phyloP scores from a whole-genome alignment of 2,329 filamentous ascomycete species.

The Neurospora sp. region DNA sequence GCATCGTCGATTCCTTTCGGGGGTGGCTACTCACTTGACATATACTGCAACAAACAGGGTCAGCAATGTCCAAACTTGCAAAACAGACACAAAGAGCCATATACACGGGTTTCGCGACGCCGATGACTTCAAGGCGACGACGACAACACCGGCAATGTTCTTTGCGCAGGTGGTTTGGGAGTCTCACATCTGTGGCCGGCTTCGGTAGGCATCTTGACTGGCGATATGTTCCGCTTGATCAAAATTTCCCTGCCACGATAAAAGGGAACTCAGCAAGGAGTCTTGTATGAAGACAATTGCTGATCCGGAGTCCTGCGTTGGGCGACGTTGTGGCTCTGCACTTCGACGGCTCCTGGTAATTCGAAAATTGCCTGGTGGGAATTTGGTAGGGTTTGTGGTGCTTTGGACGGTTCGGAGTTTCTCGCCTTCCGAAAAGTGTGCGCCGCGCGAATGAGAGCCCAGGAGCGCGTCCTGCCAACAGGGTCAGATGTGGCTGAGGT shows the following conservation, averaged over 20 bases:
- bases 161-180: conserved; percentile 11
- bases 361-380: conserved; percentile 21
- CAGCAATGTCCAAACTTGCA: conserved; percentile 23
- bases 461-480: neutral
- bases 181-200: conserved; percentile 81
- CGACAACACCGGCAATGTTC: conserved; percentile 3
- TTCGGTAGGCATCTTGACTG: conserved; percentile 75
- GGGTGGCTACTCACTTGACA: conserved; percentile 64
- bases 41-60: conserved; percentile 53
- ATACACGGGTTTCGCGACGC: conserved; percentile 7
- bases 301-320: conserved; percentile 21
- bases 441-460: neutral
- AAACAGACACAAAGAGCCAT: conserved; percentile 1
- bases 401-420: conserved; percentile 17
- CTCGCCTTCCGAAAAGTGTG: conserved; percentile 2
- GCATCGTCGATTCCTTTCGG: conserved; percentile 8
- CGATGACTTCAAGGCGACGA: conserved; percentile 3
- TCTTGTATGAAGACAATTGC: conserved; percentile 17
- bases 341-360: conserved; percentile 17
- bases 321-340: conserved; percentile 20
- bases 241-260: conserved; percentile 23
- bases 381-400: conserved; percentile 18
- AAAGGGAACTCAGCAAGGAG: conserved; percentile 19
- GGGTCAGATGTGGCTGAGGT: neutral
- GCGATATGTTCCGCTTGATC: conserved; percentile 23